Evolutionary conservation across 257 asterid genomes (phyloP).

Genomic region (Anisodus tanguticus): DNA sequence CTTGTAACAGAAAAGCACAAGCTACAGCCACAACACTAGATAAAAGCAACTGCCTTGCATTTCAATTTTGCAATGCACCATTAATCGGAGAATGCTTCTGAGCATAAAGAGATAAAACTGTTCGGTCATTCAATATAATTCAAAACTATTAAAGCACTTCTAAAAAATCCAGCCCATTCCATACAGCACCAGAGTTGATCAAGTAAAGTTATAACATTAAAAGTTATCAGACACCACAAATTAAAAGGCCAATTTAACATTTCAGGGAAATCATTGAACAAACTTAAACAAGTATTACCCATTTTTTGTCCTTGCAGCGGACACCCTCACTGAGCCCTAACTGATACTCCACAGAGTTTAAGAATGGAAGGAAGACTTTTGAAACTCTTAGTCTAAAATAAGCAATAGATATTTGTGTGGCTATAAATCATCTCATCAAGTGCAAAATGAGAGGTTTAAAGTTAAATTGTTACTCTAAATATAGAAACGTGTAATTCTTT

Average conservation of each 20-base stretch:
- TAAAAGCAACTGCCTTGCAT: neutral
- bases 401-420: no score
- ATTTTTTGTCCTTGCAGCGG: neutral
- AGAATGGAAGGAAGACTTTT: no score
- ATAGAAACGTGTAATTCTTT: no score
- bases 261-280: neutral
- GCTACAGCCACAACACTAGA: neutral
- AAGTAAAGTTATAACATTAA: neutral
- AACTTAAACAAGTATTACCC: neutral
- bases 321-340: neutral
- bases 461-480: no score
- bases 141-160: neutral
- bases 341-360: neutral
- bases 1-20: neutral
- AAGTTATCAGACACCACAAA: neutral
- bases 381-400: no score
- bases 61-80: neutral
- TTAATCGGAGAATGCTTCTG: neutral
- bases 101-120: neutral
- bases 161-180: neutral
- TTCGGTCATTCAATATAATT: constrained; percentile 1
- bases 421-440: no score
- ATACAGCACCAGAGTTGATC: neutral
- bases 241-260: neutral
- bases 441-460: no score